A percentile compares a stretch with the other conserved stretches of the same genome.
Conservation (phyloP, 148 eudicot genomes). For the Rhododendron molle region DNA sequence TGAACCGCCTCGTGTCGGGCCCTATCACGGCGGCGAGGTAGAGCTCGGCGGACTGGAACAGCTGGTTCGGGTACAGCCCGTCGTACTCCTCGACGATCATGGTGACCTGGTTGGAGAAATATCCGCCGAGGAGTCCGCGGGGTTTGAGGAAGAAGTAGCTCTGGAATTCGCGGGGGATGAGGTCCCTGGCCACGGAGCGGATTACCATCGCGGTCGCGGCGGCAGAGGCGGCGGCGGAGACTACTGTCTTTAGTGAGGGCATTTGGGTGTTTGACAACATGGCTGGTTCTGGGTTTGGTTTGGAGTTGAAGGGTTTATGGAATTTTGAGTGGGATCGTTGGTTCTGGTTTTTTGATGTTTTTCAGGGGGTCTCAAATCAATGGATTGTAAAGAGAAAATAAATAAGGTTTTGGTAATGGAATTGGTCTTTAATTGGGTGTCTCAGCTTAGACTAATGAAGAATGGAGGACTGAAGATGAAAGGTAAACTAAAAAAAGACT, state of each 20-base stretch:
- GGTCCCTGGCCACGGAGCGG: slow-evolving; percentile 17
- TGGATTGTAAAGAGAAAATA: background rate
- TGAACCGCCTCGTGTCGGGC: slow-evolving; percentile 7
- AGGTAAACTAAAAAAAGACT: background rate
- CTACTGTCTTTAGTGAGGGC: slow-evolving; percentile 16
- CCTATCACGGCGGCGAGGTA: slow-evolving; percentile 10
- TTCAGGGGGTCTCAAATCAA: background rate
- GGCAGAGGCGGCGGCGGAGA: slow-evolving; percentile 26
- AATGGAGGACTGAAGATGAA: background rate
- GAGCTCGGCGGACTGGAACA: slow-evolving; percentile 17
- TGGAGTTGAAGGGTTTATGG: background rate
- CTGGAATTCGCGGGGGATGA: slow-evolving; percentile 11
- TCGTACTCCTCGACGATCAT: slow-evolving; percentile 23
- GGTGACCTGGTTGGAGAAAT: slow-evolving; percentile 11
- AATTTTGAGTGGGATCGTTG: background rate
- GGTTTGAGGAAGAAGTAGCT: slow-evolving; percentile 2
- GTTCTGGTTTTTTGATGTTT: background rate
- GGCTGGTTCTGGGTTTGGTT: background rate
- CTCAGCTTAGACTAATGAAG: background rate
- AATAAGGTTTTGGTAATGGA: background rate
- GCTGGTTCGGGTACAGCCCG: slow-evolving; percentile 18
- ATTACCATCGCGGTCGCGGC: slow-evolving; percentile 31
- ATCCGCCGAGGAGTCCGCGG: background rate
- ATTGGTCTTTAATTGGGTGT: background rate
- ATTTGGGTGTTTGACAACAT: slow-evolving; percentile 15